Conservation (phyloP, 441 rosid species). For the Populus hybrid region DNA sequence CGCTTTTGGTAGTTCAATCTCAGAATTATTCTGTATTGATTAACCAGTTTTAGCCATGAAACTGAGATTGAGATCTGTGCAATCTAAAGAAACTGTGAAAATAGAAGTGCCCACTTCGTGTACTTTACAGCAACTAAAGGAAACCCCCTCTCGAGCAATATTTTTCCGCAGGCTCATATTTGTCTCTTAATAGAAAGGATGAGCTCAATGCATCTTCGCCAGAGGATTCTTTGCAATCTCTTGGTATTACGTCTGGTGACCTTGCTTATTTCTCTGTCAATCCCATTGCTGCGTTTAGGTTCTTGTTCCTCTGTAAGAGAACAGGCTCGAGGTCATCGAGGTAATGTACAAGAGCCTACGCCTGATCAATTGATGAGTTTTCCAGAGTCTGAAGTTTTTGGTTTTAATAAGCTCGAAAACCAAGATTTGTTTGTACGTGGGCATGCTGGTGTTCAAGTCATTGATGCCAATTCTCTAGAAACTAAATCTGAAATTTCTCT, state of each 20-base stretch:
- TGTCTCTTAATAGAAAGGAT: constrained; percentile 69
- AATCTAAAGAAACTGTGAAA: background rate
- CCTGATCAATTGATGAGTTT: background rate
- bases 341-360: background rate
- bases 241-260: constrained; percentile 70
- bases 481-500: background rate
- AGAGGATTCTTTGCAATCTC: constrained; percentile 43
- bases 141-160: constrained; percentile 25
- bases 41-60: background rate
- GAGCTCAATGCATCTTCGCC: constrained; percentile 45
- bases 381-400: background rate
- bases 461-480: background rate
- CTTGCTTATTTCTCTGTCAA: constrained; percentile 49
- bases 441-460: background rate
- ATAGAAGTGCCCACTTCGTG: constrained; percentile 13
- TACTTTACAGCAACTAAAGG: constrained; percentile 42
- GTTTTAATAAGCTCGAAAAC: background rate
- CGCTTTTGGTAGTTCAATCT: background rate
- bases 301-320: background rate
- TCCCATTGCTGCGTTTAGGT: background rate
- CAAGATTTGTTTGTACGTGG: background rate
- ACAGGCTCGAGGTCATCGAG: background rate
- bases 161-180: constrained; percentile 18
- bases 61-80: background rate
- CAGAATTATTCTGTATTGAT: background rate